Base-by-base conservation (phyloP, 1,284 basidiomycete species). In the Ustilago bromivora region DNA sequence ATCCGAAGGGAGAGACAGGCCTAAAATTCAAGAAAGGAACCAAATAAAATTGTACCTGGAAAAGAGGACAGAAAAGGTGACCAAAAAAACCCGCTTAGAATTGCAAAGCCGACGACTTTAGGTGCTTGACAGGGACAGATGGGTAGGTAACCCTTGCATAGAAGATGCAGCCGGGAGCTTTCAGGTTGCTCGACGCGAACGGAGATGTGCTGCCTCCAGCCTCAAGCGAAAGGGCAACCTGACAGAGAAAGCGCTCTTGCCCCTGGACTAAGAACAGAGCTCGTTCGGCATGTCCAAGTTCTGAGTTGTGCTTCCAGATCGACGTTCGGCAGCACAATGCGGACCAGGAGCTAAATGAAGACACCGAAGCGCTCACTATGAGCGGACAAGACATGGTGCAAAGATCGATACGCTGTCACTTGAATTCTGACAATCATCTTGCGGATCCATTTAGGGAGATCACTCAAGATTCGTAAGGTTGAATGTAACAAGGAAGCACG, bases 121-220 rank as follows among this genome's bases (percentile, higher is more conserved):
- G 11, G 4, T 19, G 34, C 19, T 38, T 46, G 19, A 46, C 17
- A 19, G 34, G 46, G n/a, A 49, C 13, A 5, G n/a, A 49, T 13
- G 19, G 34, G 17, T 23, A 46, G n/a, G 23, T 15, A 19, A 64
- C 51, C 70, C 70, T 72, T 72, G 57, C 70, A 72, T 72, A 38
- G 65, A 72, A 72, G 57, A 57, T 52, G 64, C 43, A 11, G 17
- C 15, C 15, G 8, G 11, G 28, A 65, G 47, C 6, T 15, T 31
- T 34, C 40, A 17, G 11, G 0, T 17, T 6, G 41, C 9, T 15
- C 43, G 38, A 3, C 13, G 1, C 17, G 2, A 10, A 28, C 19
- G 10, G 46, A 49, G 46, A 7, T 10, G 23, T 28, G 23, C 19
- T 28, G 9, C 8, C 4, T 19, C 4, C 4, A 8, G 17, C 19